Percentiles rank a stretch among this genome's conserved stretches.
phyloP scores from a whole-genome alignment of 768 basidiomycete genomes.

The Calocybe indica region DNA sequence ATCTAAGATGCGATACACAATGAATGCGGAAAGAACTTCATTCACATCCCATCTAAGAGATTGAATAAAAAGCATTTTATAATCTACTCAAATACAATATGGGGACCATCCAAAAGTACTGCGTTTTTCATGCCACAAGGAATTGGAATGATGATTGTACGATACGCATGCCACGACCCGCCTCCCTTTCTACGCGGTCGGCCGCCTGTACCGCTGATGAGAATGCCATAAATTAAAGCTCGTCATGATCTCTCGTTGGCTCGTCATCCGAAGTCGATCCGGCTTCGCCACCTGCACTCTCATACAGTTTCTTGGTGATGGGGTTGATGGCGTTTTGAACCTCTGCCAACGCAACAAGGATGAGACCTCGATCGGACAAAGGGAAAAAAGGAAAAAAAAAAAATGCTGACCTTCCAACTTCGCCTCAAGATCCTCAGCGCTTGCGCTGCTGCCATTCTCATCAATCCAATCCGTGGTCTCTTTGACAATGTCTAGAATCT shows the following conservation, averaged over 20 bases:
- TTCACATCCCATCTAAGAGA: too few relatives aligned
- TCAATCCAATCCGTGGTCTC: slow-evolving; percentile 93
- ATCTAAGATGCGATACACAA: too few relatives aligned
- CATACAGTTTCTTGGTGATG: slow-evolving; percentile 80
- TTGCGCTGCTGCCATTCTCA: slow-evolving; percentile 67
- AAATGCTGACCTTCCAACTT: slow-evolving; percentile 53
- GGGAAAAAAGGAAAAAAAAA: neutral
- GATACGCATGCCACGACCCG: too few relatives aligned
- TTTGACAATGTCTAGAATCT: slow-evolving; percentile 74
- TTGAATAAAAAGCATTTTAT: too few relatives aligned
- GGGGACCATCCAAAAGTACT: too few relatives aligned
- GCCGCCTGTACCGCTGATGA: neutral
- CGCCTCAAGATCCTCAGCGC: slow-evolving; percentile 88
- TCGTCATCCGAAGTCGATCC: slow-evolving; percentile 34
- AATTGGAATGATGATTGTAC: too few relatives aligned
- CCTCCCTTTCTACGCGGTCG: neutral
- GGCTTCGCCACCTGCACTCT: slow-evolving; percentile 27
- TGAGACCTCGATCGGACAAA: neutral
- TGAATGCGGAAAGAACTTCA: too few relatives aligned
- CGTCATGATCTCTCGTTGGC: slow-evolving; percentile 37
- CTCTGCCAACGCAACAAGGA: slow-evolving; percentile 28
- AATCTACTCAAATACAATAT: too few relatives aligned
- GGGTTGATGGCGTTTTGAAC: slow-evolving; percentile 74
- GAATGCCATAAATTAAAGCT: slow-evolving; percentile 28
- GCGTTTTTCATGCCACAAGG: too few relatives aligned